Evolutionary conservation across 306 rosid genomes (phyloP).

Genomic region (Cotoneaster glaucophyllus): DNA sequence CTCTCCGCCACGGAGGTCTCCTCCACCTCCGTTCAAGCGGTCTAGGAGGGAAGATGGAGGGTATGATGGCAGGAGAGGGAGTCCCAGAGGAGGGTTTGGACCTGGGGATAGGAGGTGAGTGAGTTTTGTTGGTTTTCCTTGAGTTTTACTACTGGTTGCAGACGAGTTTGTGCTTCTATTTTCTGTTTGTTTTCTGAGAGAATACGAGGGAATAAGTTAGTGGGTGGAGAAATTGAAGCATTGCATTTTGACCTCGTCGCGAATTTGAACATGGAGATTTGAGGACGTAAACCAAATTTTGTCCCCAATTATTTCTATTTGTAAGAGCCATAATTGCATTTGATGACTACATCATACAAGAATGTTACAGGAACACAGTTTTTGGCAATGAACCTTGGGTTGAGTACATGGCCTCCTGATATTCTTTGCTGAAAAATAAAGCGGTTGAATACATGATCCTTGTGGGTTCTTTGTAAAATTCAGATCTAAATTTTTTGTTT

Average conservation of each 20-base stretch:
- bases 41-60: conserved; percentile 65
- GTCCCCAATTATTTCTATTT: background rate
- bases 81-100: conserved; percentile 82
- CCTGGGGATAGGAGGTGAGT: conserved; percentile 66
- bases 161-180: background rate
- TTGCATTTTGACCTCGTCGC: background rate
- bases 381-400: background rate
- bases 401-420: background rate
- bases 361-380: background rate
- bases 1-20: conserved; percentile 71
- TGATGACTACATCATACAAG: background rate
- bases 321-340: background rate
- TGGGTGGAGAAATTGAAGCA: background rate
- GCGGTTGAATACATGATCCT: background rate
- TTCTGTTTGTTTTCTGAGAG: background rate
- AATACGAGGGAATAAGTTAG: background rate
- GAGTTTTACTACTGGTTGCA: background rate
- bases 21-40: conserved; percentile 74
- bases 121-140: background rate
- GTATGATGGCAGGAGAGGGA: conserved; percentile 54
- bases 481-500: background rate
- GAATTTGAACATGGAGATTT: background rate
- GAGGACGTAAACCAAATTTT: background rate
- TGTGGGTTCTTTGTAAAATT: background rate
- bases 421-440: background rate